These are phyloP conservation scores for Colletotrichum australisinense DNA, from an alignment of 2,329 filamentous ascomycete genomes.

Conservation along the genomic window DNA sequence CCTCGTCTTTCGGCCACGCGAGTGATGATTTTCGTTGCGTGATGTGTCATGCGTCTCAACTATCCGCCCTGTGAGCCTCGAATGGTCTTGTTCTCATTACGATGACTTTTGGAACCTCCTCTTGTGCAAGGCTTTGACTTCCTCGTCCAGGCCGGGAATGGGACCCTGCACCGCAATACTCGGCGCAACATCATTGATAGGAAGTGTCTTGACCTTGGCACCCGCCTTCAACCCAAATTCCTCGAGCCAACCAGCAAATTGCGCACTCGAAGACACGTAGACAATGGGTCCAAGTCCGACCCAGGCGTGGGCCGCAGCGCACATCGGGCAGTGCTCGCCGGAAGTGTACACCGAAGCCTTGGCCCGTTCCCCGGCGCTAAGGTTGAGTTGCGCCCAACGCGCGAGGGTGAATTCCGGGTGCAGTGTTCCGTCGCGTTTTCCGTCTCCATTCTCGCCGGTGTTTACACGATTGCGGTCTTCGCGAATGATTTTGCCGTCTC, in stretches of 20 bases:
- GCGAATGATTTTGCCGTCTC: conserved; percentile 41
- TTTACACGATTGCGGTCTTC: conserved; percentile 48
- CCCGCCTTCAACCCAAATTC: conserved; percentile 40
- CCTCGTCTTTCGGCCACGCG: too few species aligned
- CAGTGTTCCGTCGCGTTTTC: conserved; percentile 44
- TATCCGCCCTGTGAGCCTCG: too few species aligned
- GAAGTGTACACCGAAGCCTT: conserved; percentile 48
- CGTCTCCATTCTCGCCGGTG: conserved; percentile 42
- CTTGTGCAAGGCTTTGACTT: conserved; percentile 44
- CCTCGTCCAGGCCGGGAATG: conserved; percentile 42
- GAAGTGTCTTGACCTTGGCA: conserved; percentile 39
- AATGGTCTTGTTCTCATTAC: not conserved
- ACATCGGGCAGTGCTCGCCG: conserved; percentile 52
- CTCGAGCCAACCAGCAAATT: conserved; percentile 42
- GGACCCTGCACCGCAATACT: conserved; percentile 44
- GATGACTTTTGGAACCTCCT: not conserved
- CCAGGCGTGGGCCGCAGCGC: conserved; percentile 48
- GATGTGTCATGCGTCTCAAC: too few species aligned
- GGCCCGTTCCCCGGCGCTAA: conserved; percentile 52
- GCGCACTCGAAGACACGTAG: conserved; percentile 45
- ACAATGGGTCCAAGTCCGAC: conserved; percentile 49
- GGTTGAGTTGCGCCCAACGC: conserved; percentile 49
- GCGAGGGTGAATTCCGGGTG: conserved; percentile 52
- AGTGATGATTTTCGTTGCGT: too few species aligned
- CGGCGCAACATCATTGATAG: conserved; percentile 45